A percentile compares a stretch with the other conserved stretches of the same genome.
Conservation (phyloP, 306 rosid species). For the Corylus avellana region DNA sequence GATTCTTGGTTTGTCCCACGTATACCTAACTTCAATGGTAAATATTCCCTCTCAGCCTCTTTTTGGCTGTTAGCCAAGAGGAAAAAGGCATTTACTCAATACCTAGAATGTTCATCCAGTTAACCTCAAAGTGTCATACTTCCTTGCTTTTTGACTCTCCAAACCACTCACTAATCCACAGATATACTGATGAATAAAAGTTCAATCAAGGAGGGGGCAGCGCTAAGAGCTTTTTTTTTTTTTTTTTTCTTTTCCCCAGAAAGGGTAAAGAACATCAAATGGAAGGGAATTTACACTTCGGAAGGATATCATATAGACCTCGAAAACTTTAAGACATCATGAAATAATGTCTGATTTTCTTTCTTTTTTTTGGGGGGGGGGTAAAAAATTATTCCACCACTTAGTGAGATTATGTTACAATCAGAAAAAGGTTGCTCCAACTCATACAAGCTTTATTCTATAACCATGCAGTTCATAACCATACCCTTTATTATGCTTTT, state of each 20-base stretch:
- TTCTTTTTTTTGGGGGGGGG: accelerated
- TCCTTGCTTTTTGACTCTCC: conserved; percentile 10
- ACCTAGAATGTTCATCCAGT: conserved; percentile 32
- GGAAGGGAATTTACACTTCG: conserved; percentile 21
- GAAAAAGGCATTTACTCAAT: conserved; percentile 21
- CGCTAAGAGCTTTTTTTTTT: background rate
- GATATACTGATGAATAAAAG: conserved; percentile 24
- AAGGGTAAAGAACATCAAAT: conserved; percentile 20
- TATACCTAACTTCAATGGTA: conserved; percentile 38
- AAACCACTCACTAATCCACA: conserved; percentile 11
- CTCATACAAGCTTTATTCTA: conserved; percentile 12
- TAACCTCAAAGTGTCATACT: background rate
- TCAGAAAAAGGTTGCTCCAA: conserved; percentile 3
- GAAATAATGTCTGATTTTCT: background rate
- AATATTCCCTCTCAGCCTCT: conserved; percentile 33
- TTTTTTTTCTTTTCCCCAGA: background rate
- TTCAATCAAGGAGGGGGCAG: conserved; percentile 24
- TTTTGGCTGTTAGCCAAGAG: conserved; percentile 29
- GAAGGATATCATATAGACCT: conserved; percentile 16
- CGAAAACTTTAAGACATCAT: conserved; percentile 31
- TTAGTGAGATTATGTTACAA: background rate
- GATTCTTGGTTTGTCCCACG: conserved; percentile 38
- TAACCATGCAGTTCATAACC: conserved; percentile 11
- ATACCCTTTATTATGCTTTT: conserved; percentile 19
- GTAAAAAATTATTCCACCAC: background rate